phyloP scores from a whole-genome alignment of 768 basidiomycete genomes.

The Pleurotus eryngii region DNA sequence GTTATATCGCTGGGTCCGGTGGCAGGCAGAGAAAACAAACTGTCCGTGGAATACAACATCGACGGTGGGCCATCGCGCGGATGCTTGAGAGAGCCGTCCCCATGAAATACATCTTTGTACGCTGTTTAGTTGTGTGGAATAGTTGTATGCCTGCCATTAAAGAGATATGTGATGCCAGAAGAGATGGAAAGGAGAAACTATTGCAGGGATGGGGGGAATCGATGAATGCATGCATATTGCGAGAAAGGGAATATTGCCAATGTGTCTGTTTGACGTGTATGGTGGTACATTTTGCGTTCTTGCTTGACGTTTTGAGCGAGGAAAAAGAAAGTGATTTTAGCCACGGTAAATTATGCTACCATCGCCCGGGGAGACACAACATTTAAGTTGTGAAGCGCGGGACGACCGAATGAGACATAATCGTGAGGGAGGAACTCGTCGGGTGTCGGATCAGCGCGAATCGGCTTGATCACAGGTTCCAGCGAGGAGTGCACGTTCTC shows the following conservation, averaged over 20 bases:
- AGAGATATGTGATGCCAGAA: constrained; percentile 40
- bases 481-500: constrained; percentile 65
- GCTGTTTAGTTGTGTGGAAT: constrained; percentile 29
- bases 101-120: constrained; percentile 24
- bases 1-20: constrained; percentile 25
- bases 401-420: constrained; percentile 75
- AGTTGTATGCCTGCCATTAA: constrained; percentile 47
- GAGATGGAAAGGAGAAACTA: constrained; percentile 38
- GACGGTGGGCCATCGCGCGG: constrained; percentile 21
- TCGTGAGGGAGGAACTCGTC: constrained; percentile 81
- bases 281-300: constrained; percentile 79
- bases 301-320: constrained; percentile 52
- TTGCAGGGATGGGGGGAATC: constrained; percentile 62
- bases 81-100: constrained; percentile 21
- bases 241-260: constrained; percentile 52
- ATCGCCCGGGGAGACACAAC: constrained; percentile 61
- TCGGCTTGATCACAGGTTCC: constrained; percentile 72
- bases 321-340: constrained; percentile 31
- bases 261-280: constrained; percentile 63
- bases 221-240: constrained; percentile 64
- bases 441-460: constrained; percentile 60
- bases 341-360: constrained; percentile 48
- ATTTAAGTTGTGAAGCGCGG: constrained; percentile 76
- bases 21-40: constrained; percentile 31
- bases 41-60: constrained; percentile 23